Conservation (phyloP, 2,329 filamentous ascomycete genomes). For the Arthrobotrys megalospora region DNA sequence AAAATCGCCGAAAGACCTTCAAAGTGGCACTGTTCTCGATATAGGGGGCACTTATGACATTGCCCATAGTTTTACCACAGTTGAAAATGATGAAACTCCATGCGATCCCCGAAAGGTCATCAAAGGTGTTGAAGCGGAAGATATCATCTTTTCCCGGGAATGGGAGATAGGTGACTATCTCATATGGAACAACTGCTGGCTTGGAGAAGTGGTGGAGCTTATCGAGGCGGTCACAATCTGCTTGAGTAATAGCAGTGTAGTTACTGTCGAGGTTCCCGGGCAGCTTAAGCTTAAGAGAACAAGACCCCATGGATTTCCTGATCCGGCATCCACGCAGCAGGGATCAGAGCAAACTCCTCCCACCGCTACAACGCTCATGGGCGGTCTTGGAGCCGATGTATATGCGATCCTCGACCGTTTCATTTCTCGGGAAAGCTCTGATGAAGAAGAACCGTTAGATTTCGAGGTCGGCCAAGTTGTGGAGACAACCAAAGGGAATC, state of each 20-base stretch:
- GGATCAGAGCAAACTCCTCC: slow-evolving; percentile 55
- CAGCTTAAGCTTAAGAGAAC: slow-evolving; percentile 67
- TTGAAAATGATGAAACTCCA: slow-evolving; percentile 65
- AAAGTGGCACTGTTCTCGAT: slow-evolving; percentile 73
- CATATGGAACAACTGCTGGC: slow-evolving; percentile 72
- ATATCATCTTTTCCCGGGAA: slow-evolving; percentile 69
- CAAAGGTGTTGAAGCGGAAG: slow-evolving; percentile 67
- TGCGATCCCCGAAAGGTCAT: slow-evolving; percentile 61
- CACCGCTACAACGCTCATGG: slow-evolving; percentile 11
- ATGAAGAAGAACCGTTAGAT: slow-evolving; percentile 67
- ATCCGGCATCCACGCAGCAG: slow-evolving; percentile 18
- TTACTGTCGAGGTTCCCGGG: slow-evolving; percentile 70
- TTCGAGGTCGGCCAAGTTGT: slow-evolving; percentile 70
- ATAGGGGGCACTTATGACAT: slow-evolving; percentile 66
- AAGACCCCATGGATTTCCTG: slow-evolving; percentile 52
- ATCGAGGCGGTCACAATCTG: slow-evolving; percentile 71
- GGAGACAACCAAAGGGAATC: slow-evolving; percentile 71
- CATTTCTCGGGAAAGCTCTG: slow-evolving; percentile 27
- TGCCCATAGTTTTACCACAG: slow-evolving; percentile 54
- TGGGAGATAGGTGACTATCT: slow-evolving; percentile 72
- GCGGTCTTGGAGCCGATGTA: slow-evolving; percentile 17
- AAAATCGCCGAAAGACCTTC: slow-evolving; percentile 69
- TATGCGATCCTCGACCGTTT: slow-evolving; percentile 56
- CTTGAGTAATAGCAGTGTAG: slow-evolving; percentile 72
- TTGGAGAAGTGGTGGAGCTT: slow-evolving; percentile 72